Evolutionary conservation across 2,329 filamentous ascomycete genomes (phyloP).

Genomic region (Ceratocystis destructans): DNA sequence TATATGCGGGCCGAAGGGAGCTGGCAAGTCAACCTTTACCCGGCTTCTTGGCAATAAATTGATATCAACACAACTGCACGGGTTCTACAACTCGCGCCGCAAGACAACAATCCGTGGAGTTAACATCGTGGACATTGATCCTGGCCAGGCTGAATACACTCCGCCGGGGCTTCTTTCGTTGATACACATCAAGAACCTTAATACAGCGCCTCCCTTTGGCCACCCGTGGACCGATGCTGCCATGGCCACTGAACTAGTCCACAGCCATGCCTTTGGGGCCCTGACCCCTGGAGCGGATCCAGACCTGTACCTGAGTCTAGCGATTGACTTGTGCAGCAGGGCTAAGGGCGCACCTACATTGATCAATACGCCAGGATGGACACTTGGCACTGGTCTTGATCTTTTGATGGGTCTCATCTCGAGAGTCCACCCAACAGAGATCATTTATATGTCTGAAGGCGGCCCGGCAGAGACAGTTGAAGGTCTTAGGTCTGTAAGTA

Average conservation of each 20-base stretch:
- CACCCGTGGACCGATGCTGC: slow-evolving; percentile 32
- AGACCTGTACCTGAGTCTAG: slow-evolving; percentile 51
- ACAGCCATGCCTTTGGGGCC: slow-evolving; percentile 53
- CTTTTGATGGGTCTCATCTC: slow-evolving; percentile 45
- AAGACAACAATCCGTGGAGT: slow-evolving; percentile 26
- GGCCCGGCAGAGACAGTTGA: slow-evolving; percentile 46
- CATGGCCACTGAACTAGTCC: slow-evolving; percentile 30
- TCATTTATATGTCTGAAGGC: slow-evolving; percentile 55
- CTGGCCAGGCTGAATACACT: slow-evolving; percentile 62
- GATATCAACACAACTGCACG: slow-evolving; percentile 34
- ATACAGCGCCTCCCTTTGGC: slow-evolving; percentile 54
- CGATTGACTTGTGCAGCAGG: slow-evolving; percentile 45
- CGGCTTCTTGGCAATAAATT: slow-evolving; percentile 53
- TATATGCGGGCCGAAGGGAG: slow-evolving; percentile 55
- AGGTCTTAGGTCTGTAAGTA: slow-evolving; percentile 34
- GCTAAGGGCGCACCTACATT: slow-evolving; percentile 48
- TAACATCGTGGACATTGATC: slow-evolving; percentile 60
- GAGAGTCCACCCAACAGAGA: slow-evolving; percentile 41
- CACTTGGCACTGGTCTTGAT: slow-evolving; percentile 55
- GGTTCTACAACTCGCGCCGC: slow-evolving; percentile 21
- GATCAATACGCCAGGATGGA: slow-evolving; percentile 63
- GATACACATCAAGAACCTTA: slow-evolving; percentile 43
- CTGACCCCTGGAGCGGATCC: slow-evolving; percentile 52
- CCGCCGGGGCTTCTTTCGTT: slow-evolving; percentile 58
- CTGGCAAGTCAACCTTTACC: slow-evolving; percentile 64